Evolutionary conservation across 352 stramenopile species (phyloP).

Genomic region (Thalassiosira delicatula): DNA sequence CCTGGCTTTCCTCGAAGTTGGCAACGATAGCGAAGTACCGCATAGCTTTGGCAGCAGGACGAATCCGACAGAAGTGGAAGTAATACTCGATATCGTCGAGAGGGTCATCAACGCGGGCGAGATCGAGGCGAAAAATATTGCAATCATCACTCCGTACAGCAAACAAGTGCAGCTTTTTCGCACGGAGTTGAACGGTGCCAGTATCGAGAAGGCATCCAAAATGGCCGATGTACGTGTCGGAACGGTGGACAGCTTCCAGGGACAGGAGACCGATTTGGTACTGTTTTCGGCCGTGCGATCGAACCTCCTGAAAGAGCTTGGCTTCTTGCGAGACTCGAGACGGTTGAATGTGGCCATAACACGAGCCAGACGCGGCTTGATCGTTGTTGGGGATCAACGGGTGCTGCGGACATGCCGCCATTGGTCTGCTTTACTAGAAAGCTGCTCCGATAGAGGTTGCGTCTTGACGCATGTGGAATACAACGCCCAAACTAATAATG

Average conservation of each 20-base stretch:
- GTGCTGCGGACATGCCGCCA: slow-evolving; percentile 79
- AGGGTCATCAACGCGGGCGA: slow-evolving; percentile 55
- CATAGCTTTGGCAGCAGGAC: slow-evolving; percentile 65
- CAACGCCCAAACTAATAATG: background rate
- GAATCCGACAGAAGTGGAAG: slow-evolving; percentile 67
- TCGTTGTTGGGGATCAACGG: slow-evolving; percentile 84
- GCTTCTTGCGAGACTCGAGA: slow-evolving; percentile 82
- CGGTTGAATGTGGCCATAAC: slow-evolving; percentile 86
- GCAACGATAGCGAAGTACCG: slow-evolving; percentile 56
- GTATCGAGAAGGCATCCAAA: slow-evolving; percentile 14
- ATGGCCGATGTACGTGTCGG: slow-evolving; percentile 88
- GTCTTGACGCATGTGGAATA: slow-evolving; percentile 33
- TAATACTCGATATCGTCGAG: slow-evolving; percentile 63
- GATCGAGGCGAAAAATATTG: slow-evolving; percentile 56
- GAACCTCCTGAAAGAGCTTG: slow-evolving; percentile 77
- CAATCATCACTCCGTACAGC: slow-evolving; percentile 71
- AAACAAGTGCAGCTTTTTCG: slow-evolving; percentile 72
- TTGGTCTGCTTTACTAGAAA: slow-evolving; percentile 72
- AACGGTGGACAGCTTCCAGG: slow-evolving; percentile 98
- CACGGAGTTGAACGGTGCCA: slow-evolving; percentile 40
- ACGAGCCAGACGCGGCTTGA: slow-evolving; percentile 74
- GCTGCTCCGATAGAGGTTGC: slow-evolving; percentile 50
- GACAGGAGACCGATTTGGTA: slow-evolving; percentile 97
- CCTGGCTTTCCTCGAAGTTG: slow-evolving; percentile 74
- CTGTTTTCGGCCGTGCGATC: slow-evolving; percentile 93